phyloP scores from a whole-genome alignment of 169 alveolate species.

The Miamiensis avidus region DNA sequence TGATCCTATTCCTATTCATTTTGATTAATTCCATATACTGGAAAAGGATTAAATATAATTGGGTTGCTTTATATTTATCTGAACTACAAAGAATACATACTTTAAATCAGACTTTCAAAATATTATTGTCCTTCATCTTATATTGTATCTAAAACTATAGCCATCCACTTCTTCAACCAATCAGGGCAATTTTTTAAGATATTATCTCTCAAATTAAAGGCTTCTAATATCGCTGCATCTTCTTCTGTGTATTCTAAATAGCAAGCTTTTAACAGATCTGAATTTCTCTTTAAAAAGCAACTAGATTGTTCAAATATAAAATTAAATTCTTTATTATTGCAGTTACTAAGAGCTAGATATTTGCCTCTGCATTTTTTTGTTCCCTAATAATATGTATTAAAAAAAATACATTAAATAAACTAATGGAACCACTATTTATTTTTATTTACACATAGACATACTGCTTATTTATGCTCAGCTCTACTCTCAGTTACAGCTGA shows the following conservation, averaged over 20 bases:
- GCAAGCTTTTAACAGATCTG: constrained; percentile 32
- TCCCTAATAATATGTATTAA: constrained; percentile 12
- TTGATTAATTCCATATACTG: no score
- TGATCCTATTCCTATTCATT: no score
- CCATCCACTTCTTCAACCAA: constrained; percentile 44
- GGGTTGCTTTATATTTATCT: no score
- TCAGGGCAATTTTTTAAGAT: constrained; percentile 28
- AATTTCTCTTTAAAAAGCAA: constrained; percentile 43
- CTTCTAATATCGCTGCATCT: constrained; percentile 12
- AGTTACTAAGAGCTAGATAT: constrained; percentile 4
- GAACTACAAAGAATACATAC: no score
- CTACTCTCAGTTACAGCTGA: constrained; percentile 85
- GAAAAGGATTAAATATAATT: no score
- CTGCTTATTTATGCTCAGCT: constrained; percentile 78
- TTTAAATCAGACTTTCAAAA: no score
- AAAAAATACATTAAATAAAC: constrained; percentile 17
- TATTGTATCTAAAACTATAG: constrained; percentile 29
- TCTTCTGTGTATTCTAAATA: constrained; percentile 3
- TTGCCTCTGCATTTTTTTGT: constrained; percentile 29
- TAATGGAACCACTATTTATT: constrained; percentile 53
- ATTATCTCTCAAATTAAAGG: constrained; percentile 31
- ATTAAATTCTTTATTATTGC: constrained; percentile 43
- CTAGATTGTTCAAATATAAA: constrained; percentile 29
- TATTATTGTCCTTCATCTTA: constrained; percentile 35
- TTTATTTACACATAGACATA: constrained; percentile 82